phyloP scores from a whole-genome alignment of 306 rosid genomes.

The Lathyrus aphaca region DNA sequence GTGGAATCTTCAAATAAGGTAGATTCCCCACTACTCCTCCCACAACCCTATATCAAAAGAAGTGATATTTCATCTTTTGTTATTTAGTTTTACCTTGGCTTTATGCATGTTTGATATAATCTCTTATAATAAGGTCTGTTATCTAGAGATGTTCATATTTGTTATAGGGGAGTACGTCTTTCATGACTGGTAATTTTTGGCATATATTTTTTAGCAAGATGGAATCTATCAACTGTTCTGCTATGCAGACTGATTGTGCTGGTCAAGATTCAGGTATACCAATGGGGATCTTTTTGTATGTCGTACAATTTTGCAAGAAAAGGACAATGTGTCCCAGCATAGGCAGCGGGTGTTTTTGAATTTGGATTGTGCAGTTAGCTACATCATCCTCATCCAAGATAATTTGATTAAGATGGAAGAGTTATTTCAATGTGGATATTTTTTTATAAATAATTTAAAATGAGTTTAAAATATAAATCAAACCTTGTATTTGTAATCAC shows the following conservation, averaged over 20 bases:
- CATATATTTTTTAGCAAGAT: conserved; percentile 37
- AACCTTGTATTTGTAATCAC: too few species aligned
- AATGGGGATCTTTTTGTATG: conserved; percentile 16
- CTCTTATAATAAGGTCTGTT: conserved; percentile 11
- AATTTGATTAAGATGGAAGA: too few species aligned
- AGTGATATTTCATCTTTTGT: conserved; percentile 26
- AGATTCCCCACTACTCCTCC: conserved; percentile 50
- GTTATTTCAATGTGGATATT: too few species aligned
- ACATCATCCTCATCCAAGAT: too few species aligned
- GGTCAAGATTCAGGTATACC: conserved; percentile 34
- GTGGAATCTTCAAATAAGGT: conserved; percentile 71
- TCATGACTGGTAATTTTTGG: conserved; percentile 41
- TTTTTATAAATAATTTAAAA: too few species aligned
- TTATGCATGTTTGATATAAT: conserved; percentile 26
- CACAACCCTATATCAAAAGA: conserved; percentile 23
- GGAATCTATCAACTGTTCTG: conserved; percentile 41
- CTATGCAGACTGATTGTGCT: conserved; percentile 27
- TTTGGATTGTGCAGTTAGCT: too few species aligned
- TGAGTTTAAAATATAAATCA: too few species aligned
- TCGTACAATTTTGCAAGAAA: too few species aligned
- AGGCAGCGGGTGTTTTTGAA: too few species aligned
- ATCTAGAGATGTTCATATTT: conserved; percentile 32
- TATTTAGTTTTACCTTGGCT: conserved; percentile 29
- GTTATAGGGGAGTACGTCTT: conserved; percentile 19
- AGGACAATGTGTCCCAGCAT: too few species aligned